Evolutionary conservation across 768 basidiomycete genomes (phyloP).

Genomic region (Russula ochroleuca): DNA sequence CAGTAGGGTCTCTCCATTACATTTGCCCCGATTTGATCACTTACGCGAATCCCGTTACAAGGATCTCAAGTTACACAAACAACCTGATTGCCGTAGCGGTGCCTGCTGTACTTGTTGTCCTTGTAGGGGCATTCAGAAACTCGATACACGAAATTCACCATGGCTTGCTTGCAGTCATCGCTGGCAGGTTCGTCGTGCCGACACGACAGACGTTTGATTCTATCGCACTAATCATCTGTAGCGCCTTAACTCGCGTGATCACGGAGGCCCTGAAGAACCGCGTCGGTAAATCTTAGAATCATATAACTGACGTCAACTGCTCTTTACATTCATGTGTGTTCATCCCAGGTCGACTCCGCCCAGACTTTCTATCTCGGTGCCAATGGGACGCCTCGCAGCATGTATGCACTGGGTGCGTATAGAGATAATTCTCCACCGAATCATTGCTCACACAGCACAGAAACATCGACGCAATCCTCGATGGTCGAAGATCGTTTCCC

Average conservation of each 20-base stretch:
- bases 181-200: slow-evolving; percentile 34
- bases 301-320: not conserved
- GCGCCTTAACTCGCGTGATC: slow-evolving; percentile 45
- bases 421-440: not conserved
- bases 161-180: slow-evolving; percentile 47
- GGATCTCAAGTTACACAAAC: slow-evolving; percentile 48
- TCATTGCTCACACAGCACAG: slow-evolving; percentile 27
- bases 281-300: slow-evolving; percentile 43
- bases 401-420: slow-evolving; percentile 52
- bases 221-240: slow-evolving; percentile 27
- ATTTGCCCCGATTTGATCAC: not conserved
- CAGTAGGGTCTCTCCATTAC: slow-evolving; percentile 11
- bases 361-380: slow-evolving; percentile 64
- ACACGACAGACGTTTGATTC: slow-evolving; percentile 19
- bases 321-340: not conserved
- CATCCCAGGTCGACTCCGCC: slow-evolving; percentile 46
- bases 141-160: slow-evolving; percentile 57
- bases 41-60: slow-evolving; percentile 30
- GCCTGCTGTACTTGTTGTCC: slow-evolving; percentile 41
- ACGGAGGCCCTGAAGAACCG: slow-evolving; percentile 54
- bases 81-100: slow-evolving; percentile 44
- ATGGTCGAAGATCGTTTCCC: slow-evolving; percentile 61
- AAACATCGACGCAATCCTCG: slow-evolving; percentile 38
- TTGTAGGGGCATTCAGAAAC: slow-evolving; percentile 39
- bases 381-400: slow-evolving; percentile 49